These are phyloP conservation scores for Lasiodiplodia theobromae DNA, from an alignment of 2,329 filamentous ascomycete genomes.

Conservation along the genomic window DNA sequence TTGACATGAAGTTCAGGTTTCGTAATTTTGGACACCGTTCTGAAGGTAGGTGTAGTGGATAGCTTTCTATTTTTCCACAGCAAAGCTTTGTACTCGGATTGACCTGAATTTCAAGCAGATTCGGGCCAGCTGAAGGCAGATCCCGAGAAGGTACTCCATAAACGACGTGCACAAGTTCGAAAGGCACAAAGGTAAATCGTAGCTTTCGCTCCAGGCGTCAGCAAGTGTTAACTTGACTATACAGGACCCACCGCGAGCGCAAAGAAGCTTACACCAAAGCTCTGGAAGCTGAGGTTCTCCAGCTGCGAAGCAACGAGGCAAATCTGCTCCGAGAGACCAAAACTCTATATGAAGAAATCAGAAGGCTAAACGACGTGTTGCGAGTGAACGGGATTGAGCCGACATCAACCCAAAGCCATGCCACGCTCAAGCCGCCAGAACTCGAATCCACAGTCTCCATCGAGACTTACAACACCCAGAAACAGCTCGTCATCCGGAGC, in stretches of 20 bases:
- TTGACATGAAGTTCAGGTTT: too few species aligned
- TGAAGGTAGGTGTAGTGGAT: too few species aligned
- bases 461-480: too few species aligned
- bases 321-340: constrained; percentile 39
- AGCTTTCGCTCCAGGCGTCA: background rate
- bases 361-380: constrained; percentile 36
- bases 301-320: constrained; percentile 42
- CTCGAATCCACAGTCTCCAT: too few species aligned
- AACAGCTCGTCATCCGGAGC: too few species aligned
- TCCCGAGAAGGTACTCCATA: too few species aligned
- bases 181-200: constrained; percentile 42
- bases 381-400: constrained; percentile 29
- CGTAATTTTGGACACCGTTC: too few species aligned
- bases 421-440: too few species aligned
- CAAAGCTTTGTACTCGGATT: too few species aligned
- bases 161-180: constrained; percentile 39
- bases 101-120: too few species aligned
- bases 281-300: constrained; percentile 40
- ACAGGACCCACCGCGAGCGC: constrained; percentile 42
- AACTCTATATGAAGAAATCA: constrained; percentile 37
- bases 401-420: background rate
- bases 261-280: constrained; percentile 43
- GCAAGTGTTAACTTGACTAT: constrained; percentile 1
- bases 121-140: too few species aligned
- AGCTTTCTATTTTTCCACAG: too few species aligned